Percentiles rank a stretch among this genome's conserved stretches.
phyloP scores from a whole-genome alignment of 2,329 filamentous ascomycete genomes.

The Microsporum ferrugineum region DNA sequence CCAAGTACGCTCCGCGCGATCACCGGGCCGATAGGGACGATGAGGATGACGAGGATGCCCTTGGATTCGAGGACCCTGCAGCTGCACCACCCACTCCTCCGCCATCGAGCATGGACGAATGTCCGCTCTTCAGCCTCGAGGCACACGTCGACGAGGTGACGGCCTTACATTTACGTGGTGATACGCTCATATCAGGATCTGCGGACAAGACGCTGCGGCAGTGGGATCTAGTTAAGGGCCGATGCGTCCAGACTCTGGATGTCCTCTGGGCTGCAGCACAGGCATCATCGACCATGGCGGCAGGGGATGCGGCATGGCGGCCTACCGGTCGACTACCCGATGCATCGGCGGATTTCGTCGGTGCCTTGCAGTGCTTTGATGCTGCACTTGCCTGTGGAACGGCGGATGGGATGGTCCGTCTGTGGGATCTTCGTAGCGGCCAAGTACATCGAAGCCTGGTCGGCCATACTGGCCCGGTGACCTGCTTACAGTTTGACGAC shows the following conservation, averaged over 20 bases:
- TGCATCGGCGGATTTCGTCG: constrained; percentile 76
- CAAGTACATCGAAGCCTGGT: constrained; percentile 95
- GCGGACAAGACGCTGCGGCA: constrained; percentile 95
- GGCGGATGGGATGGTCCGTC: constrained; percentile 87
- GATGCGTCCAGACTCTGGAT: constrained; percentile 92
- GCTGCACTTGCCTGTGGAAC: constrained; percentile 91
- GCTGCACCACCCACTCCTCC: constrained; percentile 56
- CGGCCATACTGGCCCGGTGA: constrained; percentile 89
- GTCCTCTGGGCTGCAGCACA: constrained; percentile 97
- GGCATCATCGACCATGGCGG: constrained; percentile 58
- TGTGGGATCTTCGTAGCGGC: constrained; percentile 93
- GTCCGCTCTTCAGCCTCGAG: constrained; percentile 74
- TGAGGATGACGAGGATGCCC: constrained; percentile 45
- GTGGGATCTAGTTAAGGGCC: constrained; percentile 95
- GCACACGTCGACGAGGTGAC: constrained; percentile 92
- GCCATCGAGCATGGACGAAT: constrained; percentile 73
- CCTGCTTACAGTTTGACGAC: constrained; percentile 91
- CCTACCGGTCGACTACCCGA: constrained; percentile 52
- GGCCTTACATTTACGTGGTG: constrained; percentile 77
- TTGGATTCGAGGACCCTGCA: constrained; percentile 59
- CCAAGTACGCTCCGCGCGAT: constrained; percentile 65
- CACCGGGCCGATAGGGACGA: constrained; percentile 47
- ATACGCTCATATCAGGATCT: constrained; percentile 87
- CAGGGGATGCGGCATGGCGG: constrained; percentile 56
- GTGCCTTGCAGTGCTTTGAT: constrained; percentile 89